A percentile compares a stretch with the other conserved stretches of the same genome.
phyloP scores from a whole-genome alignment of 2,329 filamentous ascomycete species.

The Aulographum hederae region DNA sequence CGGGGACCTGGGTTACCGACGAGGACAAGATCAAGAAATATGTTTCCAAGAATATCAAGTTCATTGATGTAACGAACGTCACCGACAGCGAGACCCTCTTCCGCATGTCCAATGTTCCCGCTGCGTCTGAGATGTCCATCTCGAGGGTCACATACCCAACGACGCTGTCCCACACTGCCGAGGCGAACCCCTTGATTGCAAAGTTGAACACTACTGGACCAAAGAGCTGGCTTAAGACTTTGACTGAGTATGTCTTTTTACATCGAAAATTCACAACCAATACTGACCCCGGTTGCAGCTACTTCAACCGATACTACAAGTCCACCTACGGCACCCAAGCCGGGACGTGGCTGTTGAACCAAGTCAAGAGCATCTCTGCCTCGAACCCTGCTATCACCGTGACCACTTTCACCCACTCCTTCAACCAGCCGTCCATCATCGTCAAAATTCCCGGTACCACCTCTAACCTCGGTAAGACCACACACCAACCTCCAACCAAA shows the following conservation, averaged over 20 bases:
- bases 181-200: conserved; percentile 47
- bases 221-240: too few relatives aligned
- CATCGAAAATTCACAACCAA: conserved; percentile 60
- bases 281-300: conserved; percentile 58
- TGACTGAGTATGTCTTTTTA: conserved; percentile 51
- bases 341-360: conserved; percentile 67
- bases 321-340: conserved; percentile 65
- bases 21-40: conserved; percentile 66
- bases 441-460: conserved; percentile 75
- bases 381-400: conserved; percentile 54
- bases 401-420: conserved; percentile 59
- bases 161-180: conserved; percentile 45
- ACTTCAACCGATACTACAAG: conserved; percentile 71
- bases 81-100: conserved; percentile 78
- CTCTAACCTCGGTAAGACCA: too few relatives aligned
- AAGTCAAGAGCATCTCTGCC: conserved; percentile 53
- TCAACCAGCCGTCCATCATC: conserved; percentile 83
- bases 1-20: conserved; percentile 70
- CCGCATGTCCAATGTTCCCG: conserved; percentile 28
- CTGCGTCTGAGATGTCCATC: conserved; percentile 26
- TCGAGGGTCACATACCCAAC: conserved; percentile 52
- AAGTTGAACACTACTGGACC: too few relatives aligned
- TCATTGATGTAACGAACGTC: conserved; percentile 59
- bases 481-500: too few relatives aligned
- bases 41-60: conserved; percentile 9